These are phyloP conservation scores for Gloeophyllum trabeum DNA, from an alignment of 768 basidiomycete genomes.

Conservation along the genomic window DNA sequence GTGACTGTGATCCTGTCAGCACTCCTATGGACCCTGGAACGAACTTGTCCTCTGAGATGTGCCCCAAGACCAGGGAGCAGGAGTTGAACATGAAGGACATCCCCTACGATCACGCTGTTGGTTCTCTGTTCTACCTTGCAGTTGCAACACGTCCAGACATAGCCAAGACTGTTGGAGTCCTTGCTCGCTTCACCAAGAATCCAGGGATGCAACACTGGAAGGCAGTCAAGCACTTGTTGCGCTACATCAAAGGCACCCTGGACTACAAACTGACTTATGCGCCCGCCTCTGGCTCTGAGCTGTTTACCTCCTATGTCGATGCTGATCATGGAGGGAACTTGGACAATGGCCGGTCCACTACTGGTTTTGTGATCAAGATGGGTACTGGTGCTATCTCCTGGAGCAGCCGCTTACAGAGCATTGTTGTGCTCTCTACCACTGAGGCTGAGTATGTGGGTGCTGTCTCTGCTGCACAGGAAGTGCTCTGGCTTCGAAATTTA, in stretches of 20 bases:
- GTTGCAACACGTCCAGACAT: constrained; percentile 14
- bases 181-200: constrained; percentile 13
- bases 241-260: constrained; percentile 24
- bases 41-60: background rate
- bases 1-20: constrained; percentile 9
- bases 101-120: constrained; percentile 8
- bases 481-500: too few relatives aligned
- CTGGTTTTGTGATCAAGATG: too few relatives aligned
- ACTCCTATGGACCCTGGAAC: constrained; percentile 11
- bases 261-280: constrained; percentile 13
- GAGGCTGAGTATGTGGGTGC: too few relatives aligned
- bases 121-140: constrained; percentile 11
- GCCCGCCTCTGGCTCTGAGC: background rate
- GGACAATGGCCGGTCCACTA: constrained; percentile 15
- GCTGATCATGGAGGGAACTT: constrained; percentile 16
- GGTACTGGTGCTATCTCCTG: too few relatives aligned
- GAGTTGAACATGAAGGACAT: constrained; percentile 2
- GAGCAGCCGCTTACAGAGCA: too few relatives aligned
- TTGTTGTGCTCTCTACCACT: too few relatives aligned
- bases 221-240: constrained; percentile 23
- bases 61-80: constrained; percentile 5
- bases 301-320: constrained; percentile 16
- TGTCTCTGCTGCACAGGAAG: too few relatives aligned
- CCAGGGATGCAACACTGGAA: constrained; percentile 23
- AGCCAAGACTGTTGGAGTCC: constrained; percentile 6